Conservation (phyloP, 257 asterid genomes). For the Solanum pimpinellifolium region DNA sequence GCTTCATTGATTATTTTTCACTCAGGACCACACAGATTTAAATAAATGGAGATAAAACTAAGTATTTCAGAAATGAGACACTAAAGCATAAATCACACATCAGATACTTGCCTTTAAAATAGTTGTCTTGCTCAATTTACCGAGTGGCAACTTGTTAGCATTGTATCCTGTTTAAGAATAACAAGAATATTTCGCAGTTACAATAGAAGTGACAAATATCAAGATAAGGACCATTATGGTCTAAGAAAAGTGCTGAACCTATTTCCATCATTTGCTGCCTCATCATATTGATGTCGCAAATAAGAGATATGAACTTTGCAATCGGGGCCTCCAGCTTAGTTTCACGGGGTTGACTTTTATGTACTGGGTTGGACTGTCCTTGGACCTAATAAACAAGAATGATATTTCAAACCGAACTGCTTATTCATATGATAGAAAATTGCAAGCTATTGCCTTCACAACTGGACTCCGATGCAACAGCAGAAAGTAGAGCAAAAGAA, state of each 20-base stretch:
- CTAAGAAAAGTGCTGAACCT: constrained; percentile 22
- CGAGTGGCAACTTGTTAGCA: constrained; percentile 88
- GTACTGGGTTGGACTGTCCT: constrained; percentile 11
- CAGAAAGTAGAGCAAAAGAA: neutral
- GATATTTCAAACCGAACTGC: neutral
- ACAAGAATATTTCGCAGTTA: neutral
- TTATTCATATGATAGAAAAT: neutral
- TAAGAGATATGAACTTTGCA: constrained; percentile 81
- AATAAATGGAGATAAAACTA: neutral
- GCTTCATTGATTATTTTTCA: neutral
- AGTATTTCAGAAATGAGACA: neutral
- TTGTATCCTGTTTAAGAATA: constrained; percentile 59
- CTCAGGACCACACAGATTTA: neutral
- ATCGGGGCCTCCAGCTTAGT: constrained; percentile 65
- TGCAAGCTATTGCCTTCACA: neutral
- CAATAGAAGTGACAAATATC: neutral
- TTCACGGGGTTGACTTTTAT: constrained; percentile 40
- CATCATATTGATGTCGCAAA: constrained; percentile 91
- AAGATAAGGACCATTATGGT: neutral
- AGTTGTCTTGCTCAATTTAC: constrained; percentile 90
- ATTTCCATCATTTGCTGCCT: constrained; percentile 94
- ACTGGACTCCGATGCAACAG: neutral
- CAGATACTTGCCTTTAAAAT: constrained; percentile 55
- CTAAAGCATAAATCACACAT: neutral
- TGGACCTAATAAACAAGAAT: constrained; percentile 25